phyloP scores from a whole-genome alignment of 495 filamentous ascomycete genomes.

The Daldinia decipiens region DNA sequence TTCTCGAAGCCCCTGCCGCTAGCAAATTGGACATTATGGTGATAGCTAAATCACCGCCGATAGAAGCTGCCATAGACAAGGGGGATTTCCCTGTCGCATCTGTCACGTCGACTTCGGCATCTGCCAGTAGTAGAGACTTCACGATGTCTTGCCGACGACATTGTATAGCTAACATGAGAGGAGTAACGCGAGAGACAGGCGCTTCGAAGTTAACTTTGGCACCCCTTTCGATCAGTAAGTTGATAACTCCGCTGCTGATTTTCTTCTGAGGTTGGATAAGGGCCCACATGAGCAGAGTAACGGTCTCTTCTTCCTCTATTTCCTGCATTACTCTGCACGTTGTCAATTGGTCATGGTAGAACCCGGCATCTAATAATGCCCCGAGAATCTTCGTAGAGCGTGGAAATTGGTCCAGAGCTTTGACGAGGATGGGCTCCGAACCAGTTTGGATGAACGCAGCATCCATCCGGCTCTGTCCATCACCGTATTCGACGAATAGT shows the following conservation, averaged over 20 bases:
- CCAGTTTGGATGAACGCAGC: constrained; percentile 48
- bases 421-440: constrained; percentile 54
- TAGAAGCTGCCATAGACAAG: constrained; percentile 58
- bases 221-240: constrained; percentile 54
- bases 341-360: constrained; percentile 58
- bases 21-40: constrained; percentile 58
- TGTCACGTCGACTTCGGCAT: constrained; percentile 56
- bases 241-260: constrained; percentile 56
- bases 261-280: constrained; percentile 61
- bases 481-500: constrained; percentile 55
- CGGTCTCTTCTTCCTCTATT: constrained; percentile 54
- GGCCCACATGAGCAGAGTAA: constrained; percentile 59
- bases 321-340: constrained; percentile 49
- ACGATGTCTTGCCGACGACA: constrained; percentile 56
- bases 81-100: constrained; percentile 59
- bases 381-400: constrained; percentile 55
- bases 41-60: constrained; percentile 58
- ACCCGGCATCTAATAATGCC: constrained; percentile 57
- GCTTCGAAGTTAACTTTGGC: constrained; percentile 62
- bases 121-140: constrained; percentile 54
- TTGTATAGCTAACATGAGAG: constrained; percentile 60
- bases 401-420: constrained; percentile 56
- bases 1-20: constrained; percentile 56
- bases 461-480: constrained; percentile 56
- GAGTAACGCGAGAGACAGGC: constrained; percentile 54